Evolutionary conservation across 306 rosid genomes (phyloP), one percentile per base, ranked within the genome.

Genomic region (Rosa chinensis): DNA sequence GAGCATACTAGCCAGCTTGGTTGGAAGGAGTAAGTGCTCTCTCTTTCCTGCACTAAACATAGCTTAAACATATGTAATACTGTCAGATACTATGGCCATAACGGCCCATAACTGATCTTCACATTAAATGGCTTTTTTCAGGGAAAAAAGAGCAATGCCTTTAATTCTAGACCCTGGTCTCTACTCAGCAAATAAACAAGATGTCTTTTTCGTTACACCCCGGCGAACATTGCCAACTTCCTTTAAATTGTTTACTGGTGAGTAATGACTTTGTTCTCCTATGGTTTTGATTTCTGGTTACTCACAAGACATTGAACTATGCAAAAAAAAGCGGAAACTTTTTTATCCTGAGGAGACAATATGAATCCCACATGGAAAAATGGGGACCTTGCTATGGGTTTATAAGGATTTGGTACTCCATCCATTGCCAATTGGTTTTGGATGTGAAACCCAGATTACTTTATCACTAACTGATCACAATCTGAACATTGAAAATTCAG

Each of bases 1-100:
- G 98, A 95, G 87, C 98, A 95, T 73, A 90, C 98, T 28, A 92
- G 99, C 84, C 86, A 82, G 77, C 90, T 95, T 78, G 97, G 94
- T 69, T 95, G 99, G 98, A 95, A 95, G 80, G 72, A 73, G 98
- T 95, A 84, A 90, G 96, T 53, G 32, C 63, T 76, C 74, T 77
- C 64, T 80, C 58, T 71, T n/a, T 20, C 35, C 4, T 28, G 18
- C 13, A 59, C 8, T 28, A 45, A 47, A 75, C 49, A 43, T 39
- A 71, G 68, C 45, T 40, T 73, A 35, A 21, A 81, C n/a, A 16
- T 56, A 49, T 37, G 43, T 59, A 42, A 32, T 52, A 72, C 40
- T 39, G 76, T 70, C 48, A 53, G 20, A 21, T 81, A 44, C 39
- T 47, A 66, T 42, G 16, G 40, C 17, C 6, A 50, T 56, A 28